Conservation (phyloP, 192 early-diverging fungal genomes). For the Helicostylum pulchrum region DNA sequence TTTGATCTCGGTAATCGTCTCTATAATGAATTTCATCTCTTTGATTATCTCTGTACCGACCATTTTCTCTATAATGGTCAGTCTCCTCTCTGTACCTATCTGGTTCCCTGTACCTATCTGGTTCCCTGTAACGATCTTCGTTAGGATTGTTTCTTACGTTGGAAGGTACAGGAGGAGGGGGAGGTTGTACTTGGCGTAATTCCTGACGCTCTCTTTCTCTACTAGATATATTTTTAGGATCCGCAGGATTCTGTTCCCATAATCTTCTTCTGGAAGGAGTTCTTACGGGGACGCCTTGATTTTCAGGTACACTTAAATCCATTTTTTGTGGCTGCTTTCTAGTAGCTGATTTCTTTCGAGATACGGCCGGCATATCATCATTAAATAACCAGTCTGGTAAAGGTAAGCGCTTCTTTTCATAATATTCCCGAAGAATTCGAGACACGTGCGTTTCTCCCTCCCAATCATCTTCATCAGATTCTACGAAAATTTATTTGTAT, state of each 20-base stretch:
- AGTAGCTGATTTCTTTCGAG: neutral
- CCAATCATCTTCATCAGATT: conserved; percentile 54
- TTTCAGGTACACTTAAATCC: neutral
- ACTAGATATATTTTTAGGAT: neutral
- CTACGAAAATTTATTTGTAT: conserved; percentile 28
- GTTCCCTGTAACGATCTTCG: neutral
- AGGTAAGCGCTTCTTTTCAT: conserved; percentile 44
- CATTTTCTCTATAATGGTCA: neutral
- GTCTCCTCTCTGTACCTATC: too few species aligned
- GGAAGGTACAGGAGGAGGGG: neutral
- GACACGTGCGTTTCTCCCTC: conserved; percentile 57
- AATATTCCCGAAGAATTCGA: conserved; percentile 47
- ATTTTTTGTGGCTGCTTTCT: neutral
- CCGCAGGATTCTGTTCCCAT: conserved; percentile 1
- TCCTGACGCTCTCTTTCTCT: conserved; percentile 18
- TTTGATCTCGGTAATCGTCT: neutral
- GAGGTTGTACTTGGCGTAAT: conserved; percentile 8
- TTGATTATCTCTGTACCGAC: neutral
- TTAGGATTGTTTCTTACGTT: neutral
- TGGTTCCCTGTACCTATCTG: neutral
- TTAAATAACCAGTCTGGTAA: conserved; percentile 31
- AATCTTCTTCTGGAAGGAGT: conserved; percentile 12
- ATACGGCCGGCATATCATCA: neutral
- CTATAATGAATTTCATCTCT: neutral
- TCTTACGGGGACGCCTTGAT: neutral